These are phyloP conservation scores for Biscogniauxia marginata DNA, from an alignment of 2,329 filamentous ascomycete species.

Conservation along the genomic window DNA sequence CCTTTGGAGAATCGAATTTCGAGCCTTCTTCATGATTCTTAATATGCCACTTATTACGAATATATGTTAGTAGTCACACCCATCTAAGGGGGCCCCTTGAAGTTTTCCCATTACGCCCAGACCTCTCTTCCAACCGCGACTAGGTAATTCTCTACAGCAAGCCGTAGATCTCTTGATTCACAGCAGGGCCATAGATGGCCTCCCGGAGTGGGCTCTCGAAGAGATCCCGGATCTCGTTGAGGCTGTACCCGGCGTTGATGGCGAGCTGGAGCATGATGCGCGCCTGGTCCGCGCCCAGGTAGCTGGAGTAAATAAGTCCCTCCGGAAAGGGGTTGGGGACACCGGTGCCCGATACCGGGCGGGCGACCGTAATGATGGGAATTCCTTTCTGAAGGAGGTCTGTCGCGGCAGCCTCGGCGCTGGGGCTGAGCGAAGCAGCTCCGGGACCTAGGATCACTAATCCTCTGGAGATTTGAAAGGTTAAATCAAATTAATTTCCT, in stretches of 20 bases:
- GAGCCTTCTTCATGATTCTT: no score
- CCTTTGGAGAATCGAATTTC: no score
- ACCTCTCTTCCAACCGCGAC: background rate
- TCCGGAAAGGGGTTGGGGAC: constrained; percentile 17
- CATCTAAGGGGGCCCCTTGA: no score
- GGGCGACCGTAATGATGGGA: constrained; percentile 28
- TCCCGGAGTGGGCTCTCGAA: constrained; percentile 31
- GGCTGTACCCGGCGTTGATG: constrained; percentile 26
- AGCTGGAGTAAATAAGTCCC: constrained; percentile 24
- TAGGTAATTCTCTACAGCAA: background rate
- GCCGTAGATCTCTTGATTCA: constrained; percentile 15
- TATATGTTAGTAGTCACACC: no score
- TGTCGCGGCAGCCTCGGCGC: constrained; percentile 25
- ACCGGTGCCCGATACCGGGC: constrained; percentile 29
- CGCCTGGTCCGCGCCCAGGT: constrained; percentile 31
- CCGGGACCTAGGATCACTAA: constrained; percentile 34
- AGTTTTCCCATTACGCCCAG: no score
- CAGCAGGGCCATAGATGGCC: constrained; percentile 17
- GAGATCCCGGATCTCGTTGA: constrained; percentile 30
- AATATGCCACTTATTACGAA: no score
- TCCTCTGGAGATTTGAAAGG: constrained; percentile 14
- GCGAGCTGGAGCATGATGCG: constrained; percentile 34
- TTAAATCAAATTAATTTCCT: no score
- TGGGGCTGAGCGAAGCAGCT: constrained; percentile 29
- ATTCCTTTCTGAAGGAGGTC: constrained; percentile 30